These are phyloP conservation scores for Fusarium solani-melongenae DNA, from an alignment of 2,329 filamentous ascomycete species.

Conservation along the genomic window DNA sequence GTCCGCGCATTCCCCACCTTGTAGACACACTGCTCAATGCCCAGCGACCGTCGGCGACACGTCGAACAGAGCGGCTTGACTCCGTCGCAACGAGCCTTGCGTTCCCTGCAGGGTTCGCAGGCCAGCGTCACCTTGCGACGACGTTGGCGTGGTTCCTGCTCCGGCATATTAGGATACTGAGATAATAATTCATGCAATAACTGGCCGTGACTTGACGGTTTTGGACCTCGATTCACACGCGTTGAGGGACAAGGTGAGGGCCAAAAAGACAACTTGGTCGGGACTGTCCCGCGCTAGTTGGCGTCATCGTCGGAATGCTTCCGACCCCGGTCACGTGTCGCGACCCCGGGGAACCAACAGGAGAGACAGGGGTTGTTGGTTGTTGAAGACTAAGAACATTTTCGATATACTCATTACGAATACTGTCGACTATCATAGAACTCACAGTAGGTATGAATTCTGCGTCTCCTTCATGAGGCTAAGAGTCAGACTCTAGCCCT, in stretches of 20 bases:
- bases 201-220: not conserved
- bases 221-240: not conserved
- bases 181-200: not conserved
- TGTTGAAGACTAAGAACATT: not conserved
- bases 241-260: not conserved
- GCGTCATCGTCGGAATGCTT: not conserved
- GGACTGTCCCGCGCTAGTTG: not conserved
- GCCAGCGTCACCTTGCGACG: slow-evolving; percentile 49
- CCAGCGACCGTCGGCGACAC: slow-evolving; percentile 49
- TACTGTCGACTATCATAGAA: no score
- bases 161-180: not conserved
- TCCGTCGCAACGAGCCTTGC: slow-evolving; percentile 56
- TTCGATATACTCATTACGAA: no score
- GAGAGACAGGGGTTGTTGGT: not conserved
- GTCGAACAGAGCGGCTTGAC: slow-evolving; percentile 57
- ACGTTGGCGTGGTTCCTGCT: slow-evolving; percentile 1
- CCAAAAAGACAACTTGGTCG: not conserved
- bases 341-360: no score
- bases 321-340: not conserved
- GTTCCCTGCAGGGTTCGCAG: slow-evolving; percentile 55
- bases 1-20: slow-evolving; percentile 50
- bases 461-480: no score
- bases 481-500: no score
- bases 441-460: no score
- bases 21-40: slow-evolving; percentile 52